Percentiles rank a stretch among this genome's conserved stretches.
phyloP scores from a whole-genome alignment of 2,329 filamentous ascomycete genomes.

The Arthrobotrys entomopaga region DNA sequence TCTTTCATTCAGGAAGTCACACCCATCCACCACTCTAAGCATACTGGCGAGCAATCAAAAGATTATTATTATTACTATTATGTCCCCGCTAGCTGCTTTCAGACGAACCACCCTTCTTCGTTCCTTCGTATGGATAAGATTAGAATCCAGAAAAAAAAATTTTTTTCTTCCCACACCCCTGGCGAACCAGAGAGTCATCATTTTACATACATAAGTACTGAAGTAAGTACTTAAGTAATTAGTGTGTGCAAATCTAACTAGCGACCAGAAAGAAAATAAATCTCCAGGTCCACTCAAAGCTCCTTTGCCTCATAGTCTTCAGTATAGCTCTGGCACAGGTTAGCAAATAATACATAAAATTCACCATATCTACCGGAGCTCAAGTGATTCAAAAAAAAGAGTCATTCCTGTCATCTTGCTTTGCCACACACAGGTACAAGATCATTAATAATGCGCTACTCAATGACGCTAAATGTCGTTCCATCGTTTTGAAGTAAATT shows the following conservation, averaged over 20 bases:
- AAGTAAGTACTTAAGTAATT: too few relatives aligned
- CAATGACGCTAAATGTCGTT: not conserved
- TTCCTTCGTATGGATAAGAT: slow-evolving; percentile 38
- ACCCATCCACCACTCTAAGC: slow-evolving; percentile 10
- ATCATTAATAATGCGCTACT: not conserved
- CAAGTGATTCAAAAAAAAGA: too few relatives aligned
- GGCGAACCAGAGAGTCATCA: slow-evolving; percentile 39
- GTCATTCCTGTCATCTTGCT: too few relatives aligned
- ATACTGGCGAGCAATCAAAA: not conserved
- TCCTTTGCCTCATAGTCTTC: slow-evolving; percentile 2
- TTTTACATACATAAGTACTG: too few relatives aligned
- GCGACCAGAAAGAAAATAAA: not conserved
- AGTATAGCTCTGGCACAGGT: not conserved
- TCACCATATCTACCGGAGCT: not conserved
- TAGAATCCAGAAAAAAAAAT: slow-evolving; percentile 47
- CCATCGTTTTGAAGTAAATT: too few relatives aligned
- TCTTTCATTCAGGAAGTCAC: slow-evolving; percentile 25
- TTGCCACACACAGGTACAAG: slow-evolving; percentile 6
- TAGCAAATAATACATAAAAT: not conserved
- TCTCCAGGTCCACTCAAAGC: not conserved
- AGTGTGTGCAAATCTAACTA: too few relatives aligned
- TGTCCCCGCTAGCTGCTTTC: slow-evolving; percentile 35
- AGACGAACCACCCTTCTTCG: not conserved
- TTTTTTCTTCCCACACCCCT: slow-evolving; percentile 45
- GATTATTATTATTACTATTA: not conserved